Evolutionary conservation across 1,284 basidiomycete genomes (phyloP), one percentile per base, ranked within the genome.

Genomic region (Heterobasidion annosum): DNA sequence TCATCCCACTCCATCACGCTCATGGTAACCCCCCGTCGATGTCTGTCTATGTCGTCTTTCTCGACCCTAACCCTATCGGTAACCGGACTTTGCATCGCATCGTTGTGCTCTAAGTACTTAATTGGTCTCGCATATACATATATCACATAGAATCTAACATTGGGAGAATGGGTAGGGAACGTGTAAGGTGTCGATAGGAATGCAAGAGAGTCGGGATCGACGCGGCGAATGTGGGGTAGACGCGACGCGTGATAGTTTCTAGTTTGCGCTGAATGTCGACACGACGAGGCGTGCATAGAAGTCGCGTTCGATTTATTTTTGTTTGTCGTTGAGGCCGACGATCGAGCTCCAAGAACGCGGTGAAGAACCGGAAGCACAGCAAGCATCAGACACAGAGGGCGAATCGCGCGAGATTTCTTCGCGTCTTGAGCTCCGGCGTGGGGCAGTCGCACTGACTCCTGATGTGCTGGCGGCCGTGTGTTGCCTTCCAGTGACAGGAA

Each of bases 21-120:
- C n/a, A 47, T 47, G 18, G 12, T 32, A 10, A 10, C 45, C 15
- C n/a, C 18, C 10, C 45, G 45, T 25, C 3, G 25, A 25, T 16
- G n/a, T 32, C 10, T 47, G 25, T n/a, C n/a, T 10, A 47, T 16
- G 12, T 12, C 45, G 15, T 19, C 10, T 16, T 25, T 32, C 18
- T 19, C n/a, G 45, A 16, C 25, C 45, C 3, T 5, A 47, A 3
- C 18, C 16, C 10, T 10, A n/a, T 19, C 45, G n/a, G 48, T 49
- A 49, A 25, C 19, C 13, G 48, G 48, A 49, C 48, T 34, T 49
- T 35, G 48, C 48, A 49, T 49, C 48, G 48, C 48, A 47, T 49
- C 48, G 2, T 34, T 35, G 48, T 49, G 34, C 48, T 49, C 45
- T 43, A 25, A 25, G 25, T 25, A 25, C 37, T 40, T n/a, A 40